Base-by-base conservation (phyloP, 148 eudicot species). In the Limonium bicolor region DNA sequence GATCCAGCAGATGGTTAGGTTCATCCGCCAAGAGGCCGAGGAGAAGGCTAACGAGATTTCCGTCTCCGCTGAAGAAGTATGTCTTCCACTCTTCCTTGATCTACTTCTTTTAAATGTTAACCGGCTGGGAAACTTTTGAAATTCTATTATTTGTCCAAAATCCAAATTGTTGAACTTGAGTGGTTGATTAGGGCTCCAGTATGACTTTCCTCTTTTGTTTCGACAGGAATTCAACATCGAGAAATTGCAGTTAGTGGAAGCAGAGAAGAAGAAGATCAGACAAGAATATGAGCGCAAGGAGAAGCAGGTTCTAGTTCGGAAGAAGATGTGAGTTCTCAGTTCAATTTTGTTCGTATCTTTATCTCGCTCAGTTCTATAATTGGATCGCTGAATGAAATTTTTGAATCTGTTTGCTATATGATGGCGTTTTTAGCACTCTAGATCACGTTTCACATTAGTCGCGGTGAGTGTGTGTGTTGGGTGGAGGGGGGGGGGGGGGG, bases 1-100 rank as follows among this genome's bases (percentile, higher is more conserved):
- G 86, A 82, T 82, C 73, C 73, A 82, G 64, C 86, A 82, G 83
- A 82, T 82, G 94, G 94, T 78, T 41, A 58, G 69, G 27, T 82
- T 82, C 69, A 82, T 82, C 68, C 87, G 79, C 58, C 87, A 78
- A 54, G 94, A 82, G 63, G 94, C 86, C 30, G 94, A 78, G 37
- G 86, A 82, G 61, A 82, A 82, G 48, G 74, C 94, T 49, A 82
- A 82, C 50, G 86, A 82, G 74, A 82, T 82, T 75, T 72, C 77
- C 17, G 87, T 82, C 46, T 70, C 94, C 13, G 94, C 94, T 44
- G 48, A 43, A 24, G 48, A 43, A 43, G 48, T 43, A 25, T 12
- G 28, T 7, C 24, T 25, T 24, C 6, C 14, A 3, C 46, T 41
- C 6, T 4, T 41, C 19, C 27, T 31, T 43, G 1, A 22, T 5